Evolutionary conservation across 805 yeast genomes (phyloP).

Genomic region (Cyberlindnera maritima): DNA sequence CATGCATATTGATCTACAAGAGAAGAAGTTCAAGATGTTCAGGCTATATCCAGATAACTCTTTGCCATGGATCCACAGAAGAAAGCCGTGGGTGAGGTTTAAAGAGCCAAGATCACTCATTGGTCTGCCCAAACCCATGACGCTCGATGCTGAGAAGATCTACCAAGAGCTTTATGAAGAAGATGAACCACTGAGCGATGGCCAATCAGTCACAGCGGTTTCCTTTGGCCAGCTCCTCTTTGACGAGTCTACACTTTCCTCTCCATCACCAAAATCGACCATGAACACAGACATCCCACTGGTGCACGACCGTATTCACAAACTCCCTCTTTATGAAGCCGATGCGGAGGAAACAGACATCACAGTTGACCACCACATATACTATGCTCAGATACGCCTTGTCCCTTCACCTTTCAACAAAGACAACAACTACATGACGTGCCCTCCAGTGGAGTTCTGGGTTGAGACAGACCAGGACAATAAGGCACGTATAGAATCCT

Average conservation of each 20-base stretch:
- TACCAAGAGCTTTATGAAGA: conserved; percentile 12
- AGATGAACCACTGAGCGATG: neutral
- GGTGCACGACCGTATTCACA: conserved; percentile 16
- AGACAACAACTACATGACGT: conserved; percentile 28
- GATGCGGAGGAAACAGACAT: conserved; percentile 11
- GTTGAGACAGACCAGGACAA: conserved; percentile 38
- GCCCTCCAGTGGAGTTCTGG: conserved; percentile 60
- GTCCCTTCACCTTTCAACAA: conserved; percentile 41
- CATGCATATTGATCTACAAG: conserved; percentile 11
- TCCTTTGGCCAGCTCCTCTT: conserved; percentile 24
- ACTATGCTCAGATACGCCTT: conserved; percentile 44
- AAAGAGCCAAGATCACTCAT: conserved; percentile 17
- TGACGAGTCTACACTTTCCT: conserved; percentile 7
- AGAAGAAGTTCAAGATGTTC: conserved; percentile 8
- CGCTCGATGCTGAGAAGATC: conserved; percentile 11
- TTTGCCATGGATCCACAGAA: conserved; percentile 27
- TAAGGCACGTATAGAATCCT: conserved; percentile 31
- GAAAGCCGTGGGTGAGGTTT: conserved; percentile 21
- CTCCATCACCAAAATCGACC: conserved; percentile 8
- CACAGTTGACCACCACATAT: conserved; percentile 29
- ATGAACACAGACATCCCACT: conserved; percentile 24
- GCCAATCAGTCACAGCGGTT: conserved; percentile 23
- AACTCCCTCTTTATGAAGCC: conserved; percentile 17
- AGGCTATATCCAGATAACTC: conserved; percentile 16
- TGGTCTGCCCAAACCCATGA: conserved; percentile 1